Percentiles rank a stretch among this genome's conserved stretches.
phyloP scores from a whole-genome alignment of 2,329 filamentous ascomycete species.

The Arachnopeziza araneosa region DNA sequence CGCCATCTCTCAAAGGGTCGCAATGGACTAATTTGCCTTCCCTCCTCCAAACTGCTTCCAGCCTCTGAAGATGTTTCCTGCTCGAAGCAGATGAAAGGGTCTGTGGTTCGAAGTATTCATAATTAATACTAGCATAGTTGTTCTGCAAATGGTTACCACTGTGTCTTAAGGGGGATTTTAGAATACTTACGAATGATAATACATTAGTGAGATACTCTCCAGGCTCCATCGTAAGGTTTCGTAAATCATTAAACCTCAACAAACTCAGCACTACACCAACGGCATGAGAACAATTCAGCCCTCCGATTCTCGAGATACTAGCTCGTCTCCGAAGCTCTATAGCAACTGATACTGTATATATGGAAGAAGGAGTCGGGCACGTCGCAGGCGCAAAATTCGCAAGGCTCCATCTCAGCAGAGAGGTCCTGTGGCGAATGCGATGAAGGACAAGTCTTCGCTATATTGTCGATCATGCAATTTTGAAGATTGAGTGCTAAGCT shows the following conservation, averaged over 20 bases:
- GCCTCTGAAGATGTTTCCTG: slow-evolving; percentile 25
- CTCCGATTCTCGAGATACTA: not conserved
- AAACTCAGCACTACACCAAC: not conserved
- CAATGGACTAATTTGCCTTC: slow-evolving; percentile 26
- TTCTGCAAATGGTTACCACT: slow-evolving; percentile 15
- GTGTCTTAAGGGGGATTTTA: not conserved
- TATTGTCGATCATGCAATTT: not conserved
- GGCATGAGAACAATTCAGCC: not conserved
- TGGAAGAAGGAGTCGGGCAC: not conserved
- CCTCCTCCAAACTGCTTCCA: slow-evolving; percentile 26
- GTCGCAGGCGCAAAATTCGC: slow-evolving; percentile 22
- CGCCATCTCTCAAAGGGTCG: slow-evolving; percentile 24
- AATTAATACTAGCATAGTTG: slow-evolving; percentile 29
- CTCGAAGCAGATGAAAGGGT: slow-evolving; percentile 10
- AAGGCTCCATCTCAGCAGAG: slow-evolving; percentile 29
- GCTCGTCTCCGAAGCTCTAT: not conserved
- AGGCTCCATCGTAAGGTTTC: slow-evolving; percentile 29
- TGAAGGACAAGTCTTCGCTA: not conserved
- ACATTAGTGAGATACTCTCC: slow-evolving; percentile 32
- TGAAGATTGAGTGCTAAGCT: not conserved
- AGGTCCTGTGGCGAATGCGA: not conserved
- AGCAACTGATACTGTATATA: not conserved
- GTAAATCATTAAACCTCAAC: slow-evolving; percentile 8
- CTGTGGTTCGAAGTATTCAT: slow-evolving; percentile 29
- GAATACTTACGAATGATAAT: slow-evolving; percentile 28